Base-by-base conservation (phyloP, 2,329 filamentous ascomycete species). In the Paecilomyces formosus region DNA sequence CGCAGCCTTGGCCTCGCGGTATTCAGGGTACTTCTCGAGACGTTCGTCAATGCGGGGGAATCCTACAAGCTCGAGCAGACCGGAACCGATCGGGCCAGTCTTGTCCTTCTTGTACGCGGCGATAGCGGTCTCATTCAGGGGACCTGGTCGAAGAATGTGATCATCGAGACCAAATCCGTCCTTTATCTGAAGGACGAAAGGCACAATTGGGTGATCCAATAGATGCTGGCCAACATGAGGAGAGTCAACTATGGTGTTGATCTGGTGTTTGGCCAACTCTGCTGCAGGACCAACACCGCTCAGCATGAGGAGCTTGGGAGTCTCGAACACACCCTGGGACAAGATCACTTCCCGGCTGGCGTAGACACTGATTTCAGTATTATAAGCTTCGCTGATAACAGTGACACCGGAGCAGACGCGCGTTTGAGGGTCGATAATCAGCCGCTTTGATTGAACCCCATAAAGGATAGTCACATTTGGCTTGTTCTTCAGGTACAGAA, bases 1-100 rank as follows among this genome's bases (percentile, higher is more conserved):
- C 2, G 67, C 63, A 11, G 69, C 70, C 61, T 78, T 78, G 55
- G 69, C 72, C 13, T 72, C 70, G 8, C 70, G 68, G 63, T 86
- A 87, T 51, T 77, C 74, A 1, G 73, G 70, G 57, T 76, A 76
- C 45, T 76, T 78, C 57, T 80, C 74, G 0, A 86, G 72, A 33
- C 78, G 64, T n/a, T 78, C 67, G 64, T 86, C 84, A 55, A 85
- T 83, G 18, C 83, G 79, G 2, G 83, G 83, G 62, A 87, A 82
- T 0, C 80, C 84, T 4, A 85, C 79, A 15, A 87, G 56, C 56
- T 81, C 78, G 7, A 81, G 72, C 13, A 81, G 68, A 7, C 73
- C 75, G n/a, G 72, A 76, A 24, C 72, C 65, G 3, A 74, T 58
- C 1, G 76, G 76, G 58, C 65, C 82, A 69, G 53, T 74, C 72